These are phyloP conservation scores for Voacanga thouarsii DNA, from an alignment of 257 asterid genomes.

Conservation along the genomic window DNA sequence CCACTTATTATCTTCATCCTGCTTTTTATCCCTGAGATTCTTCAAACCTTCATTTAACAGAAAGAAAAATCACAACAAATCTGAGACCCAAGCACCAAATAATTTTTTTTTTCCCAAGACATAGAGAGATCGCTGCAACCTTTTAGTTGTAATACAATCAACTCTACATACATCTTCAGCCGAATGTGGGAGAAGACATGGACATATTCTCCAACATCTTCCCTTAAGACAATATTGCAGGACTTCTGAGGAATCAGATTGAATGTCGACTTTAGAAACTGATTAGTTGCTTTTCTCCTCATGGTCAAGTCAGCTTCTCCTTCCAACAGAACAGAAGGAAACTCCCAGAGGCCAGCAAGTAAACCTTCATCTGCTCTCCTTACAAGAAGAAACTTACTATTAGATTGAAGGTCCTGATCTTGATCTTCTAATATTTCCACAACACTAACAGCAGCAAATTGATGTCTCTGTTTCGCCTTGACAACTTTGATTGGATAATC, in stretches of 20 bases:
- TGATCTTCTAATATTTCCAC: constrained; percentile 64
- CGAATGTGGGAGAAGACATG: constrained; percentile 86
- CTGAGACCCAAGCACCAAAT: not conserved
- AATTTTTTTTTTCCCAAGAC: not conserved
- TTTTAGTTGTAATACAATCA: constrained; percentile 53
- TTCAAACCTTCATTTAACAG: constrained; percentile 47
- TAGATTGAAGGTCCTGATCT: constrained; percentile 37
- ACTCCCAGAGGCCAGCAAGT: constrained; percentile 99
- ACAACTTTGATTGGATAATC: constrained; percentile 81
- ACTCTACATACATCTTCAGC: constrained; percentile 85
- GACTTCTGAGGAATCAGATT: constrained; percentile 48
- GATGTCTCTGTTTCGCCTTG: constrained; percentile 72
- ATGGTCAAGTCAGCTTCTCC: constrained; percentile 58
- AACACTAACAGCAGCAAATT: constrained; percentile 89
- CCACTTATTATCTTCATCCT: constrained; percentile 41
- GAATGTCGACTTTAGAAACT: constrained; percentile 60
- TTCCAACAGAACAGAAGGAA: constrained; percentile 76
- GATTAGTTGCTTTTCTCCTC: constrained; percentile 61
- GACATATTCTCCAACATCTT: constrained; percentile 77
- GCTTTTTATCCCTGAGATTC: constrained; percentile 30
- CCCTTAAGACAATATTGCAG: constrained; percentile 59
- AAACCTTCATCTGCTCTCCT: constrained; percentile 87
- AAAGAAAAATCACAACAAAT: constrained; percentile 20
- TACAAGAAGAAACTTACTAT: constrained; percentile 64
- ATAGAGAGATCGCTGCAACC: constrained; percentile 36